Conservation (phyloP, 1,284 basidiomycete species). For the Grifola frondosa region DNA sequence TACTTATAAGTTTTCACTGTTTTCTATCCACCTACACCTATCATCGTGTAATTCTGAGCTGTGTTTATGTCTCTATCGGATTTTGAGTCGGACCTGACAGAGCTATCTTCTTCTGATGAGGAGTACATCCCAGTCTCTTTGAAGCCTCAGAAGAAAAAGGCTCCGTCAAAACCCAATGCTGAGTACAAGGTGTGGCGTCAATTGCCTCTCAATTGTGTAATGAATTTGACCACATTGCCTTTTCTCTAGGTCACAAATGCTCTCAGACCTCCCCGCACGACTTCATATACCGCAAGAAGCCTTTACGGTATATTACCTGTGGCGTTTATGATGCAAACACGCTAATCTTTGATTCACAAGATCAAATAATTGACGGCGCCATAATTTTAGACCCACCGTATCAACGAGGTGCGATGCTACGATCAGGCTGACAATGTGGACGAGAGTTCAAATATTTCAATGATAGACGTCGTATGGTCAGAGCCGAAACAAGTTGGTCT, state of each 20-base stretch:
- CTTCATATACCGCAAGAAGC: conserved; percentile 42
- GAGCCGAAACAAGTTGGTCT: conserved; percentile 38
- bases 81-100: conserved; percentile 44
- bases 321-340: conserved; percentile 7
- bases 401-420: conserved; percentile 42
- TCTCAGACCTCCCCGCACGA: conserved; percentile 43
- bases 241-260: conserved; percentile 21
- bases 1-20: no score
- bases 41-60: background rate
- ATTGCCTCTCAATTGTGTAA: background rate
- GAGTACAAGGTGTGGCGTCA: conserved; percentile 35
- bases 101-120: conserved; percentile 39
- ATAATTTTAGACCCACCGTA: conserved; percentile 54
- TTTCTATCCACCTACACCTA: conserved; percentile 10
- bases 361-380: conserved; percentile 45
- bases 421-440: no score
- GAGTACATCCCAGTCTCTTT: conserved; percentile 33
- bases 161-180: conserved; percentile 21
- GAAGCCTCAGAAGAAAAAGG: conserved; percentile 22
- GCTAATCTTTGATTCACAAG: conserved; percentile 29
- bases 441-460: background rate
- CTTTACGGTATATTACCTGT: conserved; percentile 41
- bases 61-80: conserved; percentile 26
- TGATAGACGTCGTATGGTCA: conserved; percentile 56
- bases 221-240: background rate